Conservation (phyloP, 345 rosid species). For the Abelmoschus esculentus region DNA sequence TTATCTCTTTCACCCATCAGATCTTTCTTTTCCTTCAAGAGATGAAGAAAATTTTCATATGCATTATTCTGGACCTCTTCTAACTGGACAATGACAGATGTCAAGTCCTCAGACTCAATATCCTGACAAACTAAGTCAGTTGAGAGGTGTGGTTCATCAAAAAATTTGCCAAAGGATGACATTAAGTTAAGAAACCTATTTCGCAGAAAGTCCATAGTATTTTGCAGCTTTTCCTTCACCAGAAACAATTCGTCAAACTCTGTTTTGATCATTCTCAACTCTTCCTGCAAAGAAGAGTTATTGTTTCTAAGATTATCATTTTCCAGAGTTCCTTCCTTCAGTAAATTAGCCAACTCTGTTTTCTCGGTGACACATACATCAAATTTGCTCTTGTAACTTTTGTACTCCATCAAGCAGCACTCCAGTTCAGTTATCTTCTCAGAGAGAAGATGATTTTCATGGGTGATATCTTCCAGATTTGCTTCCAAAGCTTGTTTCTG, state of each 20-base stretch:
- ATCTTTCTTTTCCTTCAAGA: slow-evolving; percentile 46
- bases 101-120: slow-evolving; percentile 37
- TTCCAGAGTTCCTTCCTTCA: slow-evolving; percentile 54
- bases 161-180: slow-evolving; percentile 33
- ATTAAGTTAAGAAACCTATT: slow-evolving; percentile 37
- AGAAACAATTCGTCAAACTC: slow-evolving; percentile 41
- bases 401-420: slow-evolving; percentile 40
- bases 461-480: slow-evolving; percentile 40
- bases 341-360: slow-evolving; percentile 44
- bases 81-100: slow-evolving; percentile 28
- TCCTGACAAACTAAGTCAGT: slow-evolving; percentile 28
- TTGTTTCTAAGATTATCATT: slow-evolving; percentile 40
- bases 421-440: slow-evolving; percentile 73
- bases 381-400: slow-evolving; percentile 44
- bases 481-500: slow-evolving; percentile 53
- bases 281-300: slow-evolving; percentile 42
- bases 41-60: slow-evolving; percentile 35
- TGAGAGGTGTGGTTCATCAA: slow-evolving; percentile 27
- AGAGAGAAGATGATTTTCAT: slow-evolving; percentile 49
- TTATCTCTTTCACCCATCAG: slow-evolving; percentile 44
- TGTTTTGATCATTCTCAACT: slow-evolving; percentile 35
- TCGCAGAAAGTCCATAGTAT: slow-evolving; percentile 28
- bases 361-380: slow-evolving; percentile 54
- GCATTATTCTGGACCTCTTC: slow-evolving; percentile 50
- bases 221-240: slow-evolving; percentile 45